Conservation (phyloP, 176 grass and related monocot species). For the Eragrostis nindensis region DNA sequence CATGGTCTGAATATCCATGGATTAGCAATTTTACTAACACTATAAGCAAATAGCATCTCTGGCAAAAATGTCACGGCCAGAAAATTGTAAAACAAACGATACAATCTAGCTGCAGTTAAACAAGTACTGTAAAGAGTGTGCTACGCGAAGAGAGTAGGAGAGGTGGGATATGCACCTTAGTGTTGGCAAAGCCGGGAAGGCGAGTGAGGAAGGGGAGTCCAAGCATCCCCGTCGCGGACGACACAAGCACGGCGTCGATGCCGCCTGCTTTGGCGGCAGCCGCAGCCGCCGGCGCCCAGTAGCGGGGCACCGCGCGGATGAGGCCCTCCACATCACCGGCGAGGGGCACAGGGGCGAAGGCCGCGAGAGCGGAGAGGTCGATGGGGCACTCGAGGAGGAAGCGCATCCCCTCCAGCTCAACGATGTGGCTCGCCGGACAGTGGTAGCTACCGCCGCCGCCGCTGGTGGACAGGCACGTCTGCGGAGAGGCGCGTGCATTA, state of each 20-base stretch:
- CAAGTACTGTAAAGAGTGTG: background rate
- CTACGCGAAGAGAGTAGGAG: background rate
- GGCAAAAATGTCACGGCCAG: background rate
- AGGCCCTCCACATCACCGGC: conserved; percentile 31
- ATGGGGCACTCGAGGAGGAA: conserved; percentile 89
- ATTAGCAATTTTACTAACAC: background rate
- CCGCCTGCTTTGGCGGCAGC: conserved; percentile 50
- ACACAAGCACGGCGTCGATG: conserved; percentile 69
- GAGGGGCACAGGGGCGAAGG: conserved; percentile 57
- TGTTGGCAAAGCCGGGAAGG: conserved; percentile 52
- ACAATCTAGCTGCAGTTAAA: background rate
- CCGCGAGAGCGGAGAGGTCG: conserved; percentile 67
- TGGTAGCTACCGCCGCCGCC: conserved; percentile 49
- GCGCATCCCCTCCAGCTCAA: conserved; percentile 61
- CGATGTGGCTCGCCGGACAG: conserved; percentile 60
- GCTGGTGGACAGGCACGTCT: conserved; percentile 38
- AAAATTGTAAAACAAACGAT: background rate
- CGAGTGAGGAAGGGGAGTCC: conserved; percentile 89
- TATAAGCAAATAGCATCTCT: background rate
- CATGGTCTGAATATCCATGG: background rate
- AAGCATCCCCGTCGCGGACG: conserved; percentile 70
- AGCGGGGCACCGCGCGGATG: conserved; percentile 64
- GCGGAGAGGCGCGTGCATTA: background rate
- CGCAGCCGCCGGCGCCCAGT: conserved; percentile 57
- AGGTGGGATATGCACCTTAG: conserved; percentile 47